Conservation (phyloP, 164 flowering plant genomes). For the Vitis cinerea region DNA sequence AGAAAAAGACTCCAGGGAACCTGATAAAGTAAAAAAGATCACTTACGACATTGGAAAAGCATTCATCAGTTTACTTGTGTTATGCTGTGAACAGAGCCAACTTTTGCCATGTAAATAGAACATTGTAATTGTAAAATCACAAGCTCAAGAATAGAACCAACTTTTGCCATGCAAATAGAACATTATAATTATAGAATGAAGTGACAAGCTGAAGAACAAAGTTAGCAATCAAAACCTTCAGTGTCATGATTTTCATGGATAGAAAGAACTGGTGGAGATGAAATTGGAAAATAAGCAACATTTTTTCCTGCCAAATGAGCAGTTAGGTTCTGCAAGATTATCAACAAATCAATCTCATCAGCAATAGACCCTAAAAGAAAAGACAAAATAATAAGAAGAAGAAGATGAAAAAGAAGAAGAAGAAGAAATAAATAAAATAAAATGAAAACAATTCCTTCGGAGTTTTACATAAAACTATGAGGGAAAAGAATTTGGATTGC, state of each 20-base stretch:
- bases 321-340: constrained; percentile 47
- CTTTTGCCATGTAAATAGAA: background rate
- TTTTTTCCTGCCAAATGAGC: constrained; percentile 44
- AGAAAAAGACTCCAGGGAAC: constrained; percentile 34
- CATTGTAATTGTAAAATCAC: background rate
- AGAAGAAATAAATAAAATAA: too few relatives aligned
- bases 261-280: constrained; percentile 78
- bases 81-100: too few relatives aligned
- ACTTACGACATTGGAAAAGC: background rate
- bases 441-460: too few relatives aligned
- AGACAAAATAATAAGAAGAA: background rate
- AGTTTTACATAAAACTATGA: too few relatives aligned
- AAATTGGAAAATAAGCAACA: constrained; percentile 51
- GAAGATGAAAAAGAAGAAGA: too few relatives aligned
- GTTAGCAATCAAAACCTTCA: constrained; percentile 29
- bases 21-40: constrained; percentile 29
- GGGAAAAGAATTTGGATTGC: too few relatives aligned
- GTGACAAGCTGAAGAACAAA: background rate
- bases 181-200: background rate
- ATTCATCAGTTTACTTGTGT: too few relatives aligned
- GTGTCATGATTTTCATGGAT: constrained; percentile 22
- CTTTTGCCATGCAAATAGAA: background rate
- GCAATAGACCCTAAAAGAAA: background rate
- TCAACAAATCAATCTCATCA: background rate
- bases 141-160: too few relatives aligned